phyloP scores from a whole-genome alignment of 371 early-diverging fungal species.

The Mucor lusitanicus region DNA sequence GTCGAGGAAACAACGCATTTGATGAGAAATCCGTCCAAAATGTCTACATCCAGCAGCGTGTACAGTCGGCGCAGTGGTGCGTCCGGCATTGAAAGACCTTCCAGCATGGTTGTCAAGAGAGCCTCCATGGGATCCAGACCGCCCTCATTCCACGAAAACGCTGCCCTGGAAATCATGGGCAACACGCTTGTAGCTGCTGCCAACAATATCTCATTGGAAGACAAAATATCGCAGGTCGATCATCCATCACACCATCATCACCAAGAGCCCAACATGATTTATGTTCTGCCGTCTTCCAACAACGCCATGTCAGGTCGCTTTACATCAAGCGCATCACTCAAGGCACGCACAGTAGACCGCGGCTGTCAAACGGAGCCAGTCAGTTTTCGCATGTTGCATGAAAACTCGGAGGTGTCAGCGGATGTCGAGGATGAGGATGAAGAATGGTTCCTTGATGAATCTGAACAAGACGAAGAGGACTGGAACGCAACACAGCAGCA shows the following conservation, averaged over 20 bases:
- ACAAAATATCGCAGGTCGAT: background rate
- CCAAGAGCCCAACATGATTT: constrained; percentile 3
- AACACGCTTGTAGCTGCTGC: constrained; percentile 2
- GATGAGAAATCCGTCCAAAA: constrained; percentile 1
- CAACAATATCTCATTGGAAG: constrained; percentile 2
- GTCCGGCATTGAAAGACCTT: constrained; percentile 20
- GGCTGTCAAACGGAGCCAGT: constrained; percentile 21
- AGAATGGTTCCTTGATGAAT: constrained; percentile 20
- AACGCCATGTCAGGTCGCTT: background rate
- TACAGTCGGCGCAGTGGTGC: constrained; percentile 1
- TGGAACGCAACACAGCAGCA: constrained; percentile 10
- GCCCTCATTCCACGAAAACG: constrained; percentile 20
- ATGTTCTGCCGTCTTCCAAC: constrained; percentile 9
- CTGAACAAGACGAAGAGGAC: constrained; percentile 4
- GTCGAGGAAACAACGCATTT: constrained; percentile 7
- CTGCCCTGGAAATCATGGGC: constrained; percentile 1
- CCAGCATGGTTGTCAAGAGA: constrained; percentile 26
- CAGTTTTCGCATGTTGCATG: background rate
- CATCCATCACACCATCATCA: background rate
- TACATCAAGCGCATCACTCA: background rate
- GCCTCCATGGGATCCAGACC: constrained; percentile 26
- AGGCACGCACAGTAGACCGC: background rate
- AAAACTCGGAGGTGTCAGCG: background rate
- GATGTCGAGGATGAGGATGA: constrained; percentile 13
- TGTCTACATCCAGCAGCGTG: constrained; percentile 1